Conservation (phyloP, 2,329 filamentous ascomycete genomes). For the Apiospora saccharicola region DNA sequence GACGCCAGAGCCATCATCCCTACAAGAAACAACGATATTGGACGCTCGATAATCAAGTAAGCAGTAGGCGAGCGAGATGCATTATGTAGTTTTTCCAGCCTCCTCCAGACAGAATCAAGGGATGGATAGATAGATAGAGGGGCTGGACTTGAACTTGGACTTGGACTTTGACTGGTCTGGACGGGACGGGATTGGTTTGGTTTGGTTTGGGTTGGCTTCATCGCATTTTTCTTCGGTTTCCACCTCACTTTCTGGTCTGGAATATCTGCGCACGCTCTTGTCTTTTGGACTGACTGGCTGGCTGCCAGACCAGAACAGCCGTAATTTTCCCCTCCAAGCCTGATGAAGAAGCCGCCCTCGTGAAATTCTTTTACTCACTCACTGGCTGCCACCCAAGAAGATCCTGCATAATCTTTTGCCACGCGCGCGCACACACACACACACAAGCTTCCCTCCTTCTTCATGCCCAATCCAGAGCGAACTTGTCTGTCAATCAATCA, state of each 20-base stretch:
- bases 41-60: not conserved
- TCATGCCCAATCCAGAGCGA: not conserved
- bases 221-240: not conserved
- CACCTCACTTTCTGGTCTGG: slow-evolving; percentile 4
- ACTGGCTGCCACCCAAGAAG: not conserved
- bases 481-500: slow-evolving; percentile 2
- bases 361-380: not conserved
- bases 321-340: not conserved
- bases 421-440: no score
- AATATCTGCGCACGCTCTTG: not conserved
- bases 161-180: no score
- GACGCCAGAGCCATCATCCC: not conserved
- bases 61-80: not conserved
- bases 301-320: not conserved
- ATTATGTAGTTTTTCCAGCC: not conserved
- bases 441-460: not conserved
- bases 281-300: not conserved
- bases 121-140: not conserved
- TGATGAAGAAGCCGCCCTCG: not conserved
- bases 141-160: no score
- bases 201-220: slow-evolving; percentile 8
- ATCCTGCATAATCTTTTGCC: not conserved
- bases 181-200: not conserved
- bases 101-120: not conserved
- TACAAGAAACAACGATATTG: not conserved